Conservation (phyloP, 768 basidiomycete species). For the Russula foetens region DNA sequence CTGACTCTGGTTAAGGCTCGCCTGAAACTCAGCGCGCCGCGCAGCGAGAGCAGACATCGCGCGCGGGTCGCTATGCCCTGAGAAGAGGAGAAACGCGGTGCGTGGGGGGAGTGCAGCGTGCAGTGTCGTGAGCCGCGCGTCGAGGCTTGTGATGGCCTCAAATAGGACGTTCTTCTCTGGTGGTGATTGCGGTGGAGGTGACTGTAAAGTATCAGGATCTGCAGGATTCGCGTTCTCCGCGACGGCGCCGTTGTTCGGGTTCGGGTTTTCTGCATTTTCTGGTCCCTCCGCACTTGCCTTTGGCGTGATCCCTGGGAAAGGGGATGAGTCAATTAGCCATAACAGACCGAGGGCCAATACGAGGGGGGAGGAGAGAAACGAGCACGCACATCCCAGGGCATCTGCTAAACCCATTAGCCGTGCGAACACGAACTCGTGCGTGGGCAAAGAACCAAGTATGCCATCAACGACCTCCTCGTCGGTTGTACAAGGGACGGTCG, state of each 20-base stretch:
- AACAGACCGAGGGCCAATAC: background rate
- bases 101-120: conserved; percentile 65
- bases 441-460: conserved; percentile 45
- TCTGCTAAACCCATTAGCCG: conserved; percentile 80
- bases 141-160: conserved; percentile 36
- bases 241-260: background rate
- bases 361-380: no score
- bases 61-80: conserved; percentile 84
- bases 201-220: conserved; percentile 19
- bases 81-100: conserved; percentile 79
- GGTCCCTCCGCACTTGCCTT: conserved; percentile 30
- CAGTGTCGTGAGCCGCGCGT: conserved; percentile 51
- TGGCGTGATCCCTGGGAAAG: conserved; percentile 49
- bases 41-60: conserved; percentile 53
- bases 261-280: background rate
- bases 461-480: conserved; percentile 79
- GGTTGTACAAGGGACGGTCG: conserved; percentile 59
- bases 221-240: conserved; percentile 1
- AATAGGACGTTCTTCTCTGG: background rate
- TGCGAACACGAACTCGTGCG: conserved; percentile 79
- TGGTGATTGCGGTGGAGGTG: conserved; percentile 16
- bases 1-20: conserved; percentile 48
- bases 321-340: background rate
- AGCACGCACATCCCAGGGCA: conserved; percentile 63
- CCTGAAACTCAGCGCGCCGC: background rate